phyloP scores from a whole-genome alignment of 2,329 filamentous ascomycete species.

The Colletotrichum trifolii region DNA sequence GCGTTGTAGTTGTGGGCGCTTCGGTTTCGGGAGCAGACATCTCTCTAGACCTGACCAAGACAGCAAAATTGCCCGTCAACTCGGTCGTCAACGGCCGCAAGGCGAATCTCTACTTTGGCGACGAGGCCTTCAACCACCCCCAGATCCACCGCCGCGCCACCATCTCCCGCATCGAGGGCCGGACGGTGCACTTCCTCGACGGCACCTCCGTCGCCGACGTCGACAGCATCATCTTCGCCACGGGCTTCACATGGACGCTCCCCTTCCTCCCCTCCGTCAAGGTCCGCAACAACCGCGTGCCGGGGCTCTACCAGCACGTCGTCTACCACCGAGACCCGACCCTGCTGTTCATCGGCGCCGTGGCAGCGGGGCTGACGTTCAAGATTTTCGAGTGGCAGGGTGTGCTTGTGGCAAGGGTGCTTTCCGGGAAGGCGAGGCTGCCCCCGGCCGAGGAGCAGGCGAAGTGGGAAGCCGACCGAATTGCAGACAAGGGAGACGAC shows the following conservation, averaged over 20 bases:
- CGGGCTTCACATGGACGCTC: slow-evolving; percentile 73
- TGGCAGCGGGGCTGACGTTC: slow-evolving; percentile 69
- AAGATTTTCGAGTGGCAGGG: slow-evolving; percentile 78
- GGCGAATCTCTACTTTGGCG: slow-evolving; percentile 66
- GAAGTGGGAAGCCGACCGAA: slow-evolving; percentile 67
- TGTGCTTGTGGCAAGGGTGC: slow-evolving; percentile 67
- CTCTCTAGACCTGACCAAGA: slow-evolving; percentile 60
- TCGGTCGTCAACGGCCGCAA: slow-evolving; percentile 61
- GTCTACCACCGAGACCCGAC: slow-evolving; percentile 65
- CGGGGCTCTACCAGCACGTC: slow-evolving; percentile 67
- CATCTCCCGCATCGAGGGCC: slow-evolving; percentile 56
- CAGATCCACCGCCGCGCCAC: slow-evolving; percentile 59
- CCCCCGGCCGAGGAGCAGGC: slow-evolving; percentile 61
- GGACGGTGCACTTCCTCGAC: slow-evolving; percentile 67
- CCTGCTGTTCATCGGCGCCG: slow-evolving; percentile 69
- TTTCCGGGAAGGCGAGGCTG: slow-evolving; percentile 64
- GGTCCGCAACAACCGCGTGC: slow-evolving; percentile 65
- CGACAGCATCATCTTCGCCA: slow-evolving; percentile 74
- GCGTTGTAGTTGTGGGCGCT: slow-evolving; percentile 70
- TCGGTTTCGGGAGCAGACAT: slow-evolving; percentile 75
- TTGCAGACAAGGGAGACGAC: slow-evolving; percentile 66
- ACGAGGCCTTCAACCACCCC: slow-evolving; percentile 69
- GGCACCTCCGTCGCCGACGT: slow-evolving; percentile 63
- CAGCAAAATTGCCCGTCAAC: slow-evolving; percentile 59
- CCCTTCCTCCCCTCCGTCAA: slow-evolving; percentile 67